Evolutionary conservation across 2,329 filamentous ascomycete genomes (phyloP), one percentile per base, ranked within the genome.

Genomic region (Beauveria asiatica): DNA sequence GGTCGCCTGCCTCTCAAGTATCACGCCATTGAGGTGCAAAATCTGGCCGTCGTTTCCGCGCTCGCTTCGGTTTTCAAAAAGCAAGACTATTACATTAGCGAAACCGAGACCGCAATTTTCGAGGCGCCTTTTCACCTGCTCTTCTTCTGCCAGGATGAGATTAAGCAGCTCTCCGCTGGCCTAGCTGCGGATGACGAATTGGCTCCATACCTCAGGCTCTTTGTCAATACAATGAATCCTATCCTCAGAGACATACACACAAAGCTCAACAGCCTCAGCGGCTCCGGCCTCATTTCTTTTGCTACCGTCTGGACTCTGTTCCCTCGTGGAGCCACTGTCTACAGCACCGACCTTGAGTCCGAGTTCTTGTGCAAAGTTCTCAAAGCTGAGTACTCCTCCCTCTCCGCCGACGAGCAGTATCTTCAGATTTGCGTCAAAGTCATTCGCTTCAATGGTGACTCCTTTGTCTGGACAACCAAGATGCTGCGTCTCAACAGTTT

Each of bases 271-370:
- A 68, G 72, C 25, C 68, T 80, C 5, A 68, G 70, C 42, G 66
- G 67, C 1, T 72, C 69, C 30, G 70, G 71, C 0, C 71, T 80
- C 16, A 72, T 77, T 42, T 72, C 73, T 42, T 79, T 73, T 65
- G 68, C 70, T 37, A 69, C 73, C 0, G 74, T 73, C 23, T 80
- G 78, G 78, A 73, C 76, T 0, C 73, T 74, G 44, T 79, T 78
- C 64, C 75, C 76, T 9, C 69, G 68, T 11, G 69, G 69, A 21
- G 72, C 72, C 0, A 70, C 72, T 33, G 65, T 77, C 46, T 76
- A 78, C 64, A 74, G 69, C 61, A 72, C 68, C 60, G 71, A 68
- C 13, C 62, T 70, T 48, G 75, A 77, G 64, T 71, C 73, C 30
- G 76, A 79, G 63, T 69, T 75, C 41, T 68, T 80, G 13, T 72